Evolutionary conservation across 2,329 filamentous ascomycete genomes (phyloP).

Genomic region (Pestalotiopsis sp.): DNA sequence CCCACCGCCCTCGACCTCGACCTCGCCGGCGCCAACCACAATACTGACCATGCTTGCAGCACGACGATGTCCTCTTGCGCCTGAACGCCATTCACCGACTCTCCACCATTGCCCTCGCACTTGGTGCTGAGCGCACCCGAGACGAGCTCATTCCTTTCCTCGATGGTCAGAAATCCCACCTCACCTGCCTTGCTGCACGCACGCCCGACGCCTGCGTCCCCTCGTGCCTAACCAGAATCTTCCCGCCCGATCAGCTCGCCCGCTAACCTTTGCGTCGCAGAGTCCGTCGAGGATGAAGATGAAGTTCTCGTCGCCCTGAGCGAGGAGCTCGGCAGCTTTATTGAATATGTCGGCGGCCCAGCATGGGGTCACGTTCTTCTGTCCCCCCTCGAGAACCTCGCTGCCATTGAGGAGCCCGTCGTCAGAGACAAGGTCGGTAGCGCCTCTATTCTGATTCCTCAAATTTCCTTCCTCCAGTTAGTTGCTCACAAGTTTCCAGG

Average conservation of each 20-base stretch:
- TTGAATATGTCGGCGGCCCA: slow-evolving; percentile 95
- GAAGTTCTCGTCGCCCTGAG: slow-evolving; percentile 96
- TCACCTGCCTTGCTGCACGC: slow-evolving; percentile 12
- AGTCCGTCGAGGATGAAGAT: slow-evolving; percentile 98
- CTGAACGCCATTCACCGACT: slow-evolving; percentile 98
- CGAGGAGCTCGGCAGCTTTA: slow-evolving; percentile 94
- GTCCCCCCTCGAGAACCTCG: slow-evolving; percentile 95
- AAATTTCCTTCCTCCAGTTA: slow-evolving; percentile 12
- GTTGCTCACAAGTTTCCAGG: slow-evolving; percentile 53
- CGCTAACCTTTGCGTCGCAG: slow-evolving; percentile 52
- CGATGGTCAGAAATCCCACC: slow-evolving; percentile 72
- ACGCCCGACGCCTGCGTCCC: slow-evolving; percentile 7
- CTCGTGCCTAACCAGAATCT: no score
- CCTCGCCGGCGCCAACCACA: slow-evolving; percentile 1
- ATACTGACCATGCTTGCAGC: slow-evolving; percentile 56
- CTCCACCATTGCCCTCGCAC: slow-evolving; percentile 94
- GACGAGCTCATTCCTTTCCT: slow-evolving; percentile 99
- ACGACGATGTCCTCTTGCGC: slow-evolving; percentile 96
- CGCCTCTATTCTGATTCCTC: slow-evolving; percentile 12
- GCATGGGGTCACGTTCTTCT: slow-evolving; percentile 95
- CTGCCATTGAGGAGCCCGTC: slow-evolving; percentile 96
- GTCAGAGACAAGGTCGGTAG: slow-evolving; percentile 89
- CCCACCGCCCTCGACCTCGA: slow-evolving; percentile 12
- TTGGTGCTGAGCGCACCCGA: slow-evolving; percentile 93
- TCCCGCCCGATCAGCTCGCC: slow-evolving; percentile 2